Evolutionary conservation across 129 eudicot genomes (phyloP).

Genomic region (Gnaphalium uliginosum): DNA sequence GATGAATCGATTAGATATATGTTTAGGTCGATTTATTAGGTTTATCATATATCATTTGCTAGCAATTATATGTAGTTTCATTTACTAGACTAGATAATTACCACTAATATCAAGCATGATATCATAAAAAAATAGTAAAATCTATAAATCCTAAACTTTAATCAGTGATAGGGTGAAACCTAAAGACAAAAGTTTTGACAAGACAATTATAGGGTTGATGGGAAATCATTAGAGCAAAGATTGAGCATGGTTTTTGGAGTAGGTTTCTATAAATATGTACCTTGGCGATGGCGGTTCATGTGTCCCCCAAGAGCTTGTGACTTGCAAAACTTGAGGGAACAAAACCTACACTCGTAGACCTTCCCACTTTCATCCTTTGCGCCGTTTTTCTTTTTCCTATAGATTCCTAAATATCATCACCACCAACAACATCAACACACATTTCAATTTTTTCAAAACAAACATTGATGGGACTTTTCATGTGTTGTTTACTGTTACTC

Average conservation of each 20-base stretch:
- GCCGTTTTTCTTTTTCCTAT: constrained; percentile 82
- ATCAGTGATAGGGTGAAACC: constrained; percentile 21
- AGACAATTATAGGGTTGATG: constrained; percentile 36
- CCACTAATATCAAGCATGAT: too few species aligned
- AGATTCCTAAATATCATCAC: constrained; percentile 38
- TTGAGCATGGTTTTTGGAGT: neutral
- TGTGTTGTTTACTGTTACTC: constrained; percentile 28
- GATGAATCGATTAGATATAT: neutral
- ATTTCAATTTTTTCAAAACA: constrained; percentile 27
- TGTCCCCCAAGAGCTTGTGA: constrained; percentile 99
- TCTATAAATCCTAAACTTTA: neutral
- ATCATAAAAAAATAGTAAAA: neutral
- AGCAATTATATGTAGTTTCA: too few species aligned
- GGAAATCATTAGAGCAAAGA: constrained; percentile 23
- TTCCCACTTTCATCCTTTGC: constrained; percentile 62
- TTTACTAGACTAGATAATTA: too few species aligned
- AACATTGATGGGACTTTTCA: constrained; percentile 47
- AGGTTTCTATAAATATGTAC: constrained; percentile 28
- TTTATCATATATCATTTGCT: too few species aligned
- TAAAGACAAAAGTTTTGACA: constrained; percentile 36
- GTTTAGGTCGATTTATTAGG: too few species aligned
- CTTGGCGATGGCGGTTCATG: constrained; percentile 99
- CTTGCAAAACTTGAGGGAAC: constrained; percentile 96
- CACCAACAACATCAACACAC: constrained; percentile 8
- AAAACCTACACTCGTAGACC: constrained; percentile 98